Conservation (phyloP, 2,329 filamentous ascomycete genomes). For the Ophiocordyceps camponoti-saundersi region DNA sequence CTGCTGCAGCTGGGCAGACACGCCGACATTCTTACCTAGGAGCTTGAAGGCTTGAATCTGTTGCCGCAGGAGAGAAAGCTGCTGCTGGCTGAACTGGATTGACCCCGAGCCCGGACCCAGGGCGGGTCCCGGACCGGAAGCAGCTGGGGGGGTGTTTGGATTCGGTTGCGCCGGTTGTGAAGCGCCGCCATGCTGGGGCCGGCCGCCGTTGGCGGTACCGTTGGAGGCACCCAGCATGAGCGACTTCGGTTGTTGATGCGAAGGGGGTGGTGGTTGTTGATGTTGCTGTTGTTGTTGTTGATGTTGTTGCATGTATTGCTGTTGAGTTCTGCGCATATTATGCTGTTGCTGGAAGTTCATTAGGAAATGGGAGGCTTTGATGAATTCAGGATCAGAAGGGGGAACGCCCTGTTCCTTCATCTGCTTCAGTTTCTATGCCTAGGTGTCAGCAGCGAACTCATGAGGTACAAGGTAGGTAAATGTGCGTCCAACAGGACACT, state of each 20-base stretch:
- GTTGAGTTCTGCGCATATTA: slow-evolving; percentile 31
- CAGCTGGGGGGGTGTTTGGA: slow-evolving; percentile 15
- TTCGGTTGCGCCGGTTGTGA: slow-evolving; percentile 15
- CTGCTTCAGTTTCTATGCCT: slow-evolving; percentile 59
- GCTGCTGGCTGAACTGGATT: slow-evolving; percentile 58
- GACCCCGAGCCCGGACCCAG: slow-evolving; percentile 14
- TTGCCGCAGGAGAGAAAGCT: slow-evolving; percentile 60
- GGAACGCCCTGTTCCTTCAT: slow-evolving; percentile 78
- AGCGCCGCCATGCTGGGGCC: slow-evolving; percentile 19
- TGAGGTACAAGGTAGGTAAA: no score
- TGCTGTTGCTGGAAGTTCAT: slow-evolving; percentile 52
- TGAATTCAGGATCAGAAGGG: slow-evolving; percentile 68
- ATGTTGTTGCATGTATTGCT: slow-evolving; percentile 22
- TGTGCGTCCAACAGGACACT: no score
- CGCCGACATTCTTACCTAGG: slow-evolving; percentile 69
- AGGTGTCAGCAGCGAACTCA: neutral
- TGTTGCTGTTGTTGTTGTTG: slow-evolving; percentile 20
- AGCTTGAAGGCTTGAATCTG: slow-evolving; percentile 89
- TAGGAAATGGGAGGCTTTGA: slow-evolving; percentile 66
- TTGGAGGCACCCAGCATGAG: slow-evolving; percentile 39
- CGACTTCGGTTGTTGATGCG: slow-evolving; percentile 16
- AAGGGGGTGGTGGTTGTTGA: slow-evolving; percentile 24
- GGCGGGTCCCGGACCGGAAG: slow-evolving; percentile 15
- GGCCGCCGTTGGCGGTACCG: slow-evolving; percentile 33
- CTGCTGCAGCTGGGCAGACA: slow-evolving; percentile 65